Base-by-base conservation (phyloP, 768 basidiomycete genomes). In the Harrya chromipes region DNA sequence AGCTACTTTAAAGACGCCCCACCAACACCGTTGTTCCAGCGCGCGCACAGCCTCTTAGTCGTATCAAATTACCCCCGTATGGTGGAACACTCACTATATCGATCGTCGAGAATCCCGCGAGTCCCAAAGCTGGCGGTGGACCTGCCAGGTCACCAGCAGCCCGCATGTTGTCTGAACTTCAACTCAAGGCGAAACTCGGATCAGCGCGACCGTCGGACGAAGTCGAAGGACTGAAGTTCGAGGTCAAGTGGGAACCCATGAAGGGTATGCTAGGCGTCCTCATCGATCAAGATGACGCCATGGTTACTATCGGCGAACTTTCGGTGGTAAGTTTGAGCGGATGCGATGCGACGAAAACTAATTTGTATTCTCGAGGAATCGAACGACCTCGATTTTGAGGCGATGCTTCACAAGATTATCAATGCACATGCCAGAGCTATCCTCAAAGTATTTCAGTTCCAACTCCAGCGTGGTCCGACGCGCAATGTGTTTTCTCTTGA, bases 201-300 rank as follows among this genome's bases (percentile, higher is more conserved):
- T 62, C 60, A 23, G 61, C 61, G 16, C 72, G 72, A 40, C 78
- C 85, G 4, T 90, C 88, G 1, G 92, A 94, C 60, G 79, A 87
- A 52, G 80, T 90, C 1, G 84, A 94, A 64, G 77, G 77, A 38
- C 68, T 87, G 39, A 75, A 71, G 24, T 83, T 94, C 44, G 70
- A 77, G n/a, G 83, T 88, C 12, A 73, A 72, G 45, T 97, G 93
- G 93, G 83, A 88, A 59, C 83, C 90, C 3, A 78, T 81, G 38
- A 75, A 78, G 51, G 77, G 78, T 20, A 84, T 87, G 13, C 70
- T 88, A 17, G 88, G 85, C 4, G 78, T 83, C 19, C 61, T 67
- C 19, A 68, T 90, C 26, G 71, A 81, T 20, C 65, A 70, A 9
- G 76, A 76, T 17, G 81, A 81, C 19, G 59, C 69, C 7, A 61